Conservation (phyloP, 495 filamentous ascomycete genomes). For the Physcia stellaris region DNA sequence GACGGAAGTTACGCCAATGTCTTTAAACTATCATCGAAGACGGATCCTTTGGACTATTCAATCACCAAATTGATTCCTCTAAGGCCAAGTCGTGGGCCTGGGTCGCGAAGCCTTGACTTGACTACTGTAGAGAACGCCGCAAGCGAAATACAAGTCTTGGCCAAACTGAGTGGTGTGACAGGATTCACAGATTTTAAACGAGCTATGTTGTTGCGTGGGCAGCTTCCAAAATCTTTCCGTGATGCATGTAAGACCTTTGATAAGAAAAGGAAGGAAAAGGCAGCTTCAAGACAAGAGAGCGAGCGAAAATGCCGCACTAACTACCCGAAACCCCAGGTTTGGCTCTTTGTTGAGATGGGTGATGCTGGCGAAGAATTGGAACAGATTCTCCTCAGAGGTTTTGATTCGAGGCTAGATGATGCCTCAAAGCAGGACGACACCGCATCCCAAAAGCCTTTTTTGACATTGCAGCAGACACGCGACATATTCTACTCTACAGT, state of each 20-base stretch:
- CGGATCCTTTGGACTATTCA: conserved; percentile 23
- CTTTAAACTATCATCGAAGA: conserved; percentile 30
- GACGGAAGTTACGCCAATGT: conserved; percentile 41
- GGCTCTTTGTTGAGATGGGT: conserved; percentile 75
- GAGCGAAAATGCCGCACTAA: conserved; percentile 7
- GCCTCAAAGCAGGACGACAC: background rate
- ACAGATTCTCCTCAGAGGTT: conserved; percentile 24
- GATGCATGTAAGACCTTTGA: conserved; percentile 52
- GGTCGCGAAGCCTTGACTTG: conserved; percentile 26
- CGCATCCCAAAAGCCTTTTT: no score
- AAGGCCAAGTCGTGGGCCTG: conserved; percentile 27
- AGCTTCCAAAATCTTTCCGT: conserved; percentile 46
- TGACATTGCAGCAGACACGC: conserved; percentile 50
- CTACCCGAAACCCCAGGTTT: conserved; percentile 55
- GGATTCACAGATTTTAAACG: conserved; percentile 90
- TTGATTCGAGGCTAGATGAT: background rate
- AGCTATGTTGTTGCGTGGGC: conserved; percentile 58
- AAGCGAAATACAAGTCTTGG: conserved; percentile 60
- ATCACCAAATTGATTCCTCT: conserved; percentile 40
- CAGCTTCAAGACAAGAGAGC: conserved; percentile 4
- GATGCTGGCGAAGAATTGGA: conserved; percentile 75
- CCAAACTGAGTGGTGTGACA: conserved; percentile 61
- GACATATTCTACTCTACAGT: conserved; percentile 77
- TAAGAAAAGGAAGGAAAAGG: conserved; percentile 26
- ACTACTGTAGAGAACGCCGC: conserved; percentile 40